These are phyloP conservation scores for Pseudogymnoascus sp. DNA, from an alignment of 2,329 filamentous ascomycete species.

Conservation along the genomic window DNA sequence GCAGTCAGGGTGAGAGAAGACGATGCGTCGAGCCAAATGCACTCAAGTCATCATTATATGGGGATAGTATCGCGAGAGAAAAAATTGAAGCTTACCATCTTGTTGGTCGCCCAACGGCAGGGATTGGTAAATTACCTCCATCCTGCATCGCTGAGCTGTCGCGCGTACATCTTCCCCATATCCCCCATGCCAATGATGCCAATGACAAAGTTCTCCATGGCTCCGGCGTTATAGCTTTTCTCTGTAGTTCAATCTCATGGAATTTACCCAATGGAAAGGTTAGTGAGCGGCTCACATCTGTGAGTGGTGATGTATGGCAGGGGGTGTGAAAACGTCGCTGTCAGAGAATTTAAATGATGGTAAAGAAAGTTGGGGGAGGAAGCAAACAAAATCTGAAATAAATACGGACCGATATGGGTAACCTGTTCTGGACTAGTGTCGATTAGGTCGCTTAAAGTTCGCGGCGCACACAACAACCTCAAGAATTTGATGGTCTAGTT, in stretches of 20 bases:
- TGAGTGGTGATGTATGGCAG: not conserved
- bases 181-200: constrained; percentile 99
- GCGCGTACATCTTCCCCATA: constrained; percentile 98
- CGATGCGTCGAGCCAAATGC: constrained; percentile 99
- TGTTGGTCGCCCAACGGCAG: constrained; percentile 22
- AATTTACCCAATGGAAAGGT: constrained; percentile 3
- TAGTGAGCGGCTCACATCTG: constrained; percentile 5
- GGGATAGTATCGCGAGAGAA: constrained; percentile 5
- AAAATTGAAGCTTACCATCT: constrained; percentile 25
- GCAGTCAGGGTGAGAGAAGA: constrained; percentile 52
- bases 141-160: constrained; percentile 78
- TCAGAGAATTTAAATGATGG: constrained; percentile 4
- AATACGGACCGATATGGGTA: constrained; percentile 1
- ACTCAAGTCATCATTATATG: constrained; percentile 95
- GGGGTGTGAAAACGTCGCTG: not conserved
- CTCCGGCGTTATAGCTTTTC: constrained; percentile 9
- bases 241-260: constrained; percentile 7
- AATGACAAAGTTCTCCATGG: constrained; percentile 55
- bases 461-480: constrained; percentile 8
- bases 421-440: not conserved
- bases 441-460: constrained; percentile 7
- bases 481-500: constrained; percentile 1
- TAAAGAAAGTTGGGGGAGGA: constrained; percentile 1
- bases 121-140: constrained; percentile 70
- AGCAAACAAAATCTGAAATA: constrained; percentile 8